Conservation (phyloP, 1,139 yeast genomes). For the Geotrichum candidum region DNA sequence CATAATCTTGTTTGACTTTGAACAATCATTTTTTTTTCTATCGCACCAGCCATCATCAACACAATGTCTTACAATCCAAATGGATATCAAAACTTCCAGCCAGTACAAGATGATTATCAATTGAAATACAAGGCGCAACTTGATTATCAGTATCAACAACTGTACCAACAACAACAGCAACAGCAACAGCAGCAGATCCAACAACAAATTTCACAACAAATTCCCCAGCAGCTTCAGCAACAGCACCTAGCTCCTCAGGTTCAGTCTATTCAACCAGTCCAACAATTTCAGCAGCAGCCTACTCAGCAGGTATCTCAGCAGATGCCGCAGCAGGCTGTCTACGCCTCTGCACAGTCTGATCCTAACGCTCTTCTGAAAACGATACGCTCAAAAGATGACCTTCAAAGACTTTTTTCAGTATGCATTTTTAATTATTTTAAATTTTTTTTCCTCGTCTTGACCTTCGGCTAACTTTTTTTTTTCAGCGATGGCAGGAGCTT, state of each 20-base stretch:
- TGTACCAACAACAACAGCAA: constrained; percentile 6
- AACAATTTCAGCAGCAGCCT: background rate
- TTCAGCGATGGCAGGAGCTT: constrained; percentile 33
- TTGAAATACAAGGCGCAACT: background rate
- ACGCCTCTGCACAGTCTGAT: background rate
- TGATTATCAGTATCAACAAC: constrained; percentile 8
- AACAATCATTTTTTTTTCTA: background rate
- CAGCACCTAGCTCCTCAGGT: constrained; percentile 3
- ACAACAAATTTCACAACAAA: constrained; percentile 10
- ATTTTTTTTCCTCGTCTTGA: background rate
- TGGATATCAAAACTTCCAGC: background rate
- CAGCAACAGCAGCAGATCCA: constrained; percentile 5
- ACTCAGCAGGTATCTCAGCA: background rate
- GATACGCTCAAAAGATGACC: constrained; percentile 6
- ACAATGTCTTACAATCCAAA: background rate
- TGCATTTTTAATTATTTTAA: background rate
- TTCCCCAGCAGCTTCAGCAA: constrained; percentile 6
- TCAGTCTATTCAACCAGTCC: background rate
- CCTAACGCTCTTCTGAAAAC: background rate
- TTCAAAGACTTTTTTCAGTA: constrained; percentile 1
- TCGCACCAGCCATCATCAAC: background rate
- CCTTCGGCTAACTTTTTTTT: background rate
- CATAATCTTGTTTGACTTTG: background rate
- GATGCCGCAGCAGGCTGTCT: background rate
- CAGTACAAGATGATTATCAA: background rate